These are phyloP conservation scores for Leishmania turanica DNA, from an alignment of 208 protist genomes.

Conservation along the genomic window DNA sequence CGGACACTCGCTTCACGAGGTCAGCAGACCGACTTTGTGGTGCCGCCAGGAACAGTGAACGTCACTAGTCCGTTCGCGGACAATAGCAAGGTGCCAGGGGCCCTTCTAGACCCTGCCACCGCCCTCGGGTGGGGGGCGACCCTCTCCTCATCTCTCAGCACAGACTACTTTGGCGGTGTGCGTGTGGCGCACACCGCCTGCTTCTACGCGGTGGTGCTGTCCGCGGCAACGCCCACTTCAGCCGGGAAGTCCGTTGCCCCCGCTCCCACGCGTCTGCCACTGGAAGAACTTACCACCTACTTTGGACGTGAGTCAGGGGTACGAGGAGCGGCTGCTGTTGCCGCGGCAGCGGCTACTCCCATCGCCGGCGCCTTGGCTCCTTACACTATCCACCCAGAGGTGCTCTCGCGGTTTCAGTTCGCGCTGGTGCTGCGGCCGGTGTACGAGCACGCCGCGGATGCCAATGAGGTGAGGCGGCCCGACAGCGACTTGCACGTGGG, in stretches of 20 bases:
- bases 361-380: constrained; percentile 50
- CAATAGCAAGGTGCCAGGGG: constrained; percentile 36
- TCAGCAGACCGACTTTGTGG: constrained; percentile 76
- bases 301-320: constrained; percentile 53
- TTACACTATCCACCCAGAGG: constrained; percentile 44
- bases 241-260: not conserved
- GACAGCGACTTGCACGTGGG: not conserved
- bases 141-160: not conserved
- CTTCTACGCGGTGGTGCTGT: constrained; percentile 23
- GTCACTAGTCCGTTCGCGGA: constrained; percentile 69
- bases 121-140: constrained; percentile 50
- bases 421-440: constrained; percentile 44
- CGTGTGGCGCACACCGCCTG: constrained; percentile 20
- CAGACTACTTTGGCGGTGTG: constrained; percentile 15
- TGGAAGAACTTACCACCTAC: constrained; percentile 36
- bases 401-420: constrained; percentile 63
- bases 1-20: constrained; percentile 53
- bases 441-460: constrained; percentile 10
- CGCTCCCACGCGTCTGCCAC: constrained; percentile 27
- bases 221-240: constrained; percentile 3
- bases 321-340: constrained; percentile 25
- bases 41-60: constrained; percentile 74
- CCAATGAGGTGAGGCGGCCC: not conserved
- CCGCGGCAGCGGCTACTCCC: constrained; percentile 27
- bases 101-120: constrained; percentile 37